Base-by-base conservation (phyloP, 306 rosid species). In the Dryas octopetala region DNA sequence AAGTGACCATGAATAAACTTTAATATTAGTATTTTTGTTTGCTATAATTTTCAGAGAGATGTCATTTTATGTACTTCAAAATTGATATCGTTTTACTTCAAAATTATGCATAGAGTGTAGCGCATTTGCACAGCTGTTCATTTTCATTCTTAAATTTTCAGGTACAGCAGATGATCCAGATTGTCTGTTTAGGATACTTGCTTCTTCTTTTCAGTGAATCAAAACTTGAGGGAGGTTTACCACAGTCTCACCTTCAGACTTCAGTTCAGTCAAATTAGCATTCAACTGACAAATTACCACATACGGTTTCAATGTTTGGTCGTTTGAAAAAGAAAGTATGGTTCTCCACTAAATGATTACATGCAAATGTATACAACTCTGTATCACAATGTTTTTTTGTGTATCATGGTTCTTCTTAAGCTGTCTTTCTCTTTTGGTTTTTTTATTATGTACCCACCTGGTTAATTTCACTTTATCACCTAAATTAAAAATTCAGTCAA, bases 81-180 rank as follows among this genome's bases (percentile, higher is more conserved):
- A 0, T 23, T 23, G 23, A 23, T 23, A 23, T 23, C 23, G 23
- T 0, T 23, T 23, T 23, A 23, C 23, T 23, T 23, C 23, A 23
- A 23, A 23, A 0, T 23, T 23, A 23, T 23, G 23, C 23, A 23
- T 23, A 23, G 23, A 23, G 23, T 23, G 23, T 23, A 23, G 23
- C 23, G 23, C 23, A 23, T 23, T 23, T 23, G 23, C 23, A 23
- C 23, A 23, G 23, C 23, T 23, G 23, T 0, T 23, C 23, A 23
- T 23, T 23, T 23, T 23, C 23, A 23, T 23, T 23, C 23, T 23
- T 23, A 23, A 23, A 23, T 23, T 23, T 23, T 23, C 23, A 23
- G 97, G 97, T 95, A 51, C 97, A 91, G 82, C 98, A 4, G 98
- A 95, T 86, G 90, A 95, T 70, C 97, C 97, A 11, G 98, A 95